A percentile compares a stretch with the other conserved stretches of the same genome.
phyloP scores from a whole-genome alignment of 1,284 basidiomycete species.

The Schizophyllum commune region DNA sequence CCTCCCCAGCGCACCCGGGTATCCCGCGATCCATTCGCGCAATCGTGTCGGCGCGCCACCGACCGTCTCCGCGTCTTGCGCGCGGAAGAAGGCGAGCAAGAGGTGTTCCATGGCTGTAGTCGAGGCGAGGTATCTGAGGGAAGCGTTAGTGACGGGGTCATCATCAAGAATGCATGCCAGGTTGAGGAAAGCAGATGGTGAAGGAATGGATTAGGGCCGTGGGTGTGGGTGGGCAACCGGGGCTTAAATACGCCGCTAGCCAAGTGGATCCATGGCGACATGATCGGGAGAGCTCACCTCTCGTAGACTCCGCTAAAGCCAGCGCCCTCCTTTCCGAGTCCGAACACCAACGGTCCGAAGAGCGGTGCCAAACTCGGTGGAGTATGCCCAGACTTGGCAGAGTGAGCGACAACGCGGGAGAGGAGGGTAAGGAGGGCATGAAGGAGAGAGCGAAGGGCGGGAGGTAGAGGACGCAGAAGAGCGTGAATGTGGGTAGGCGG shows the following conservation, averaged over 20 bases:
- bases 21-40: slow-evolving; percentile 82
- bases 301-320: not conserved
- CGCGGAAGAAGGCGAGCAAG: slow-evolving; percentile 77
- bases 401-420: slow-evolving; percentile 74
- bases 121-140: slow-evolving; percentile 72
- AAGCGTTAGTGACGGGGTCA: slow-evolving; percentile 39
- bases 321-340: slow-evolving; percentile 33
- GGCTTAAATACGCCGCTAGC: too few relatives aligned
- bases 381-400: slow-evolving; percentile 73
- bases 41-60: slow-evolving; percentile 70
- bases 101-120: slow-evolving; percentile 85
- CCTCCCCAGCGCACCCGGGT: slow-evolving; percentile 35
- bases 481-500: slow-evolving; percentile 61
- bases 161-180: not conserved
- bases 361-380: slow-evolving; percentile 79
- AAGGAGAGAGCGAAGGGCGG: slow-evolving; percentile 52
- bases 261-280: too few relatives aligned
- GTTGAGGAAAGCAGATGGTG: too few relatives aligned
- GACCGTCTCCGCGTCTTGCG: slow-evolving; percentile 50
- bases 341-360: slow-evolving; percentile 83
- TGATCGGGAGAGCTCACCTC: not conserved
- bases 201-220: too few relatives aligned
- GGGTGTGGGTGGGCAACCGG: too few relatives aligned
- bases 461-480: slow-evolving; percentile 47
- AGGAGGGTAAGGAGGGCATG: slow-evolving; percentile 67